Percentiles rank a stretch among this genome's conserved stretches.
Conservation (phyloP, 2,329 filamentous ascomycete genomes). For the Epichloe glyceriae region DNA sequence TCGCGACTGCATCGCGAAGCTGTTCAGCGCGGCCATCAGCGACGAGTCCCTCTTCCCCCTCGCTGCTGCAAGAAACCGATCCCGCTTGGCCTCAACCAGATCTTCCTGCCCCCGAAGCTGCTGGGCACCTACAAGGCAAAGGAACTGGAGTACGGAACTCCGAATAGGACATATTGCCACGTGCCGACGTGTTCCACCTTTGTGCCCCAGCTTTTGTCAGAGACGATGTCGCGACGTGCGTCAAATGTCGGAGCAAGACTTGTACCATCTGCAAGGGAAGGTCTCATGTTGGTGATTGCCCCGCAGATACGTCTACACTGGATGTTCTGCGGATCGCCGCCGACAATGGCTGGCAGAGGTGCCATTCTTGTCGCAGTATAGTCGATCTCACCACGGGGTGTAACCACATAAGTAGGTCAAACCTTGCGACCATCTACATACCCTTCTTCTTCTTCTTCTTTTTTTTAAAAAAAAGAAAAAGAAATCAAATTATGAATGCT, state of each 20-base stretch:
- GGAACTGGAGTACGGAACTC: slow-evolving; percentile 33
- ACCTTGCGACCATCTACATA: neutral
- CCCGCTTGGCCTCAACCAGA: slow-evolving; percentile 17
- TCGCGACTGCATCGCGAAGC: slow-evolving; percentile 27
- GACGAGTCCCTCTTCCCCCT: slow-evolving; percentile 44
- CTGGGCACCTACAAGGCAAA: slow-evolving; percentile 27
- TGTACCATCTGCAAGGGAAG: slow-evolving; percentile 37
- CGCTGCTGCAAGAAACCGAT: slow-evolving; percentile 36
- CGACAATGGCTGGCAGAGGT: slow-evolving; percentile 37
- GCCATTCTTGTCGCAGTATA: slow-evolving; percentile 29
- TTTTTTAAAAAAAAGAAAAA: too few relatives aligned
- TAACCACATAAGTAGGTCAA: slow-evolving; percentile 41
- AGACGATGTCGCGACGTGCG: slow-evolving; percentile 26
- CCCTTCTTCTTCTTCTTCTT: neutral
- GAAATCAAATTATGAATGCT: neutral
- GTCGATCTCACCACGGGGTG: slow-evolving; percentile 40
- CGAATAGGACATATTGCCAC: slow-evolving; percentile 39
- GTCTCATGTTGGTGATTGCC: slow-evolving; percentile 34
- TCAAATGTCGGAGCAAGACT: slow-evolving; percentile 27
- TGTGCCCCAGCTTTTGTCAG: slow-evolving; percentile 23
- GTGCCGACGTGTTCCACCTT: slow-evolving; percentile 30
- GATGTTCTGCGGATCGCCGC: slow-evolving; percentile 27
- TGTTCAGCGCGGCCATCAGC: slow-evolving; percentile 30
- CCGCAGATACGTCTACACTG: slow-evolving; percentile 26
- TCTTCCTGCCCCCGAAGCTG: slow-evolving; percentile 24